Evolutionary conservation across 2,329 filamentous ascomycete genomes (phyloP).

Genomic region (Dactylellina cionopaga): DNA sequence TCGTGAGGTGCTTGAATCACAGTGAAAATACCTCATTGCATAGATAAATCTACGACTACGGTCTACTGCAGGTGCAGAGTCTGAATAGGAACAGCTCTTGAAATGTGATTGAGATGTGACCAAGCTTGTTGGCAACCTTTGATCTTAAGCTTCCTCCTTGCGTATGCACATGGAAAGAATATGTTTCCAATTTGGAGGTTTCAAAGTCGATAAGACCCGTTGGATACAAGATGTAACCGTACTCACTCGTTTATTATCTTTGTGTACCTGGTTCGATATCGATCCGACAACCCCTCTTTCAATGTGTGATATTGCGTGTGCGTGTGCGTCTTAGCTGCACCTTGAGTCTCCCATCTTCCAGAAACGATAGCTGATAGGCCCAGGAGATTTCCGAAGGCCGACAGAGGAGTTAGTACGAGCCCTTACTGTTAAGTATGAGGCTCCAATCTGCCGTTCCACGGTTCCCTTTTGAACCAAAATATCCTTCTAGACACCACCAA

Average conservation of each 20-base stretch:
- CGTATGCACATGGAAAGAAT: not conserved
- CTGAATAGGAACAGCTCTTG: not conserved
- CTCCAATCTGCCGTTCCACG: conserved; percentile 17
- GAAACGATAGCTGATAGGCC: not conserved
- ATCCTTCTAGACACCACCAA: not conserved
- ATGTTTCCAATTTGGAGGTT: too few species aligned
- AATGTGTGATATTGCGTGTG: too few species aligned
- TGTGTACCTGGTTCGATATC: too few species aligned
- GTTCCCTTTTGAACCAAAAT: not conserved
- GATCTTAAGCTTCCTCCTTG: not conserved
- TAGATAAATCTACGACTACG: not conserved
- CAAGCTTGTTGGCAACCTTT: not conserved
- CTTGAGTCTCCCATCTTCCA: too few species aligned
- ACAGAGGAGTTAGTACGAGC: not conserved
- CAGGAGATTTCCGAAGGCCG: conserved; percentile 22
- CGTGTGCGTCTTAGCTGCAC: too few species aligned
- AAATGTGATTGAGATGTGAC: not conserved
- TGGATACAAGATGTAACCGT: too few species aligned
- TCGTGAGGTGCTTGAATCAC: conserved; percentile 9
- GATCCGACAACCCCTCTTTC: too few species aligned
- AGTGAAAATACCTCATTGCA: not conserved
- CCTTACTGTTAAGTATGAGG: not conserved
- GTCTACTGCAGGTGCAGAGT: not conserved
- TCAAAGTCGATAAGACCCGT: too few species aligned
- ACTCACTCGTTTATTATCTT: not conserved